Conservation (phyloP, 208 protist species). For the Crithidia mellificae region DNA sequence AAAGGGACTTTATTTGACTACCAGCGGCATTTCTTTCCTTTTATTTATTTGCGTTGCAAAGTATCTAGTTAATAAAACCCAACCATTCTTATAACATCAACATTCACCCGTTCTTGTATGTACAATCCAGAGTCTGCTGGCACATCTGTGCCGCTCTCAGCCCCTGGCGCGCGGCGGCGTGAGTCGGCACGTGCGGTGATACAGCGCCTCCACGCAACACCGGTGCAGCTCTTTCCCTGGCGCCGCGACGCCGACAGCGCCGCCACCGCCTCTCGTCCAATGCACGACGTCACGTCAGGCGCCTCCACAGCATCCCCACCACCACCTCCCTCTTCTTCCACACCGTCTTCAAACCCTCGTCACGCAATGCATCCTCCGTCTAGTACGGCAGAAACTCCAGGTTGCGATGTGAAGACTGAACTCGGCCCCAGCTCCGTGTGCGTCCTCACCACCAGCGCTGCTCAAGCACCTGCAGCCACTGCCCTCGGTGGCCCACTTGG, state of each 20-base stretch:
- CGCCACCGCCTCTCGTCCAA: background rate
- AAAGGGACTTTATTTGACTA: too few relatives aligned
- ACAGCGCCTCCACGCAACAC: constrained; percentile 50
- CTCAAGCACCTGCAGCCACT: background rate
- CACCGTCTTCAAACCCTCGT: too few relatives aligned
- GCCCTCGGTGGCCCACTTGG: background rate
- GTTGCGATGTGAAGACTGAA: constrained; percentile 12
- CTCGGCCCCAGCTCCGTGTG: constrained; percentile 21
- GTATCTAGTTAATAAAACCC: too few relatives aligned
- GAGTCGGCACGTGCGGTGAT: constrained; percentile 54
- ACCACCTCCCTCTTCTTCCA: too few relatives aligned
- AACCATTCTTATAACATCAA: too few relatives aligned
- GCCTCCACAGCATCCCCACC: background rate
- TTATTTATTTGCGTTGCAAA: too few relatives aligned
- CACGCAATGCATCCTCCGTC: too few relatives aligned
- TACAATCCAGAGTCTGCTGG: background rate
- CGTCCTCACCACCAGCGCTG: constrained; percentile 9
- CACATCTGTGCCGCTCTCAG: background rate
- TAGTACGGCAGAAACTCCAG: background rate
- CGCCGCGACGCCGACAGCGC: background rate
- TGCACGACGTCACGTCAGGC: background rate
- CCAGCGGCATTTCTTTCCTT: too few relatives aligned
- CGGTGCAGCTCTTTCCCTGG: constrained; percentile 45
- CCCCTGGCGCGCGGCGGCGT: constrained; percentile 15
- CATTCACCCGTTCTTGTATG: too few relatives aligned